Evolutionary conservation across 208 protist species (phyloP), one percentile per base, ranked within the genome.

Genomic region (Acanthamoeba sp.): DNA sequence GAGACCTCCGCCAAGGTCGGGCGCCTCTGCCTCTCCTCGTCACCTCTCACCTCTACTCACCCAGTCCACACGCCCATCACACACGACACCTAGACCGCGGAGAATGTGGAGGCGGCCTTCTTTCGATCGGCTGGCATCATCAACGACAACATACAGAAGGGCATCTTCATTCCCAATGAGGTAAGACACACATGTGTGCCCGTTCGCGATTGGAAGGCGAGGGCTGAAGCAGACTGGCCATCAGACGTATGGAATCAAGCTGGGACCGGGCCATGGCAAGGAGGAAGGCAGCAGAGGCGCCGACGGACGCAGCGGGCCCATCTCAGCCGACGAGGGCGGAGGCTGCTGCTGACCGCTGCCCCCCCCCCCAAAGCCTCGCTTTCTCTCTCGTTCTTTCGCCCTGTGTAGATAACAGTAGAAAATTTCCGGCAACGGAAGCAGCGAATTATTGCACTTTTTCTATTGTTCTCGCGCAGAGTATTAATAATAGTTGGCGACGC

Each of bases 1-100:
- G 99, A 99, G 95, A 99, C 99, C 0, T 99, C 98, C 64, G 99
- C 99, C 14, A 99, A 99, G 96, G 73, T 84, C 12, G 10, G 69
- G 10, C 99, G 55, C 29, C 22, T 69, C 62, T 34, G 29, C 22
- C 62, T 20, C 45, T 52, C 45, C 45, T 20, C 6, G 12, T 52
- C 1, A 9, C n/a, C n/a, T 9, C 45, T n/a, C n/a, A n/a, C n/a
- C 9, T 27, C 9, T 69, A 27, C n/a, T 29, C 5, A 32, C 5
- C 24, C 16, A 59, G 9, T 22, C 4, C 6, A 52, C 10, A 27
- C n/a, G 5, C 42, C 5, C 5, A 5, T 16, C 5, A 80, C 42
- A 9, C 24, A 24, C 42, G 24, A 45, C 14, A 32, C 18, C 27
- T 24, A 90, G 55, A 90, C 98, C 16, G 98, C 98, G 12, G 95